Evolutionary conservation across 495 filamentous ascomycete genomes (phyloP), one percentile per base, ranked within the genome.

Genomic region (Friedmanniomyces simplex): DNA sequence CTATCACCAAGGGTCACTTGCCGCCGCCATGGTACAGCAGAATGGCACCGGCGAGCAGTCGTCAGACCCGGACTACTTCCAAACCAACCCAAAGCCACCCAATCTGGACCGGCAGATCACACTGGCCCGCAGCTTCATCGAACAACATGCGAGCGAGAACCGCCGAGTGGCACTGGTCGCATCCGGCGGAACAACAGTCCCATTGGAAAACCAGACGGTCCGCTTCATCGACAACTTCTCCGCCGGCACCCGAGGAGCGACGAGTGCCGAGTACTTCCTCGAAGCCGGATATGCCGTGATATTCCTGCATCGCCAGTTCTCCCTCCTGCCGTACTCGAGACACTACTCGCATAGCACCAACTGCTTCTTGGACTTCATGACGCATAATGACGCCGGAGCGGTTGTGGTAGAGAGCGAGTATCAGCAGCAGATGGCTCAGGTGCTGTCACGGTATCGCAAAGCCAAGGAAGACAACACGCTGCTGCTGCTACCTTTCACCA

Each of bases 181-280:
- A 1, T 96, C 91, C 0, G 93, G 93, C 24, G 93, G 93, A 37
- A 98, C 93, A 13, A 98, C 91, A 3, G 93, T 98, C 12, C 94
- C 93, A 5, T 78, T 96, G 8, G 93, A 98, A 68, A 87, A 89
- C 64, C 88, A 96, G 63, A 97, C 91, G 0, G 93, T 97, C 22
- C 87, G 91, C 32, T 96, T 96, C 76, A 96, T 97, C 72, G 93
- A 97, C 75, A 98, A 98, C 71, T 98, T 98, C 75, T 89, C 84
- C 59, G 91, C 91, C 13, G 94, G 94, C 39, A 96, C 91, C 1
- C 81, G 93, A 55, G 94, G 91, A 43, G 93, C 93, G 14, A 95
- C 90, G 18, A 93, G 87, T 32, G 94, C 93, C 21, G 93, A 98
- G 71, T 95, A 96, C 69, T 96, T 98, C 68, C 82, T 98, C 37